Conservation (phyloP, 2,329 filamentous ascomycete genomes). For the Monosporascus sp. region DNA sequence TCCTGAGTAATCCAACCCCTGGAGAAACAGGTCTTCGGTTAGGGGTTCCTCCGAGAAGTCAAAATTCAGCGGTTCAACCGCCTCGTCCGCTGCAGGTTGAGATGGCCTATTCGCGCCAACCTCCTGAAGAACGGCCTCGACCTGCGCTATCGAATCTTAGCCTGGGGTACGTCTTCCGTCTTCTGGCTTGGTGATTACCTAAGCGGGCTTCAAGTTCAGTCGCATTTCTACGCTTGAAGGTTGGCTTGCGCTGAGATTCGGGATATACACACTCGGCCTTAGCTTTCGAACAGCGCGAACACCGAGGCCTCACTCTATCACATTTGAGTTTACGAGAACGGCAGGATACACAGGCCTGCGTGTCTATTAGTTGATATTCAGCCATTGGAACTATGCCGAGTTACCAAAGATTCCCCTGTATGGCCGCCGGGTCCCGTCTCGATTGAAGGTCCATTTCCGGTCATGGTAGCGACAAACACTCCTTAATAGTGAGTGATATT, state of each 20-base stretch:
- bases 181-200: constrained; percentile 45
- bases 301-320: constrained; percentile 73
- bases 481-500: too few species aligned
- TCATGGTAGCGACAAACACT: neutral
- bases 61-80: constrained; percentile 20
- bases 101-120: constrained; percentile 39
- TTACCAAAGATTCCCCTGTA: neutral
- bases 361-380: neutral
- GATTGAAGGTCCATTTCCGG: neutral
- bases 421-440: too few species aligned
- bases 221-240: constrained; percentile 83
- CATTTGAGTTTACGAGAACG: constrained; percentile 83
- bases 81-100: constrained; percentile 17
- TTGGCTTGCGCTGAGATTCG: constrained; percentile 81
- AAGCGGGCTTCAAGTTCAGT: constrained; percentile 84
- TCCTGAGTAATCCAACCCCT: constrained; percentile 20
- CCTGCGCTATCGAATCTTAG: constrained; percentile 55
- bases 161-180: constrained; percentile 9
- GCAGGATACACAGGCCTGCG: constrained; percentile 40
- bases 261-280: constrained; percentile 80
- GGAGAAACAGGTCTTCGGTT: constrained; percentile 19
- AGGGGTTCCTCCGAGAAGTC: constrained; percentile 11
- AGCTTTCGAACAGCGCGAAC: constrained; percentile 71
- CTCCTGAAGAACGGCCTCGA: constrained; percentile 71
- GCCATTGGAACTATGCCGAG: too few species aligned